These are phyloP conservation scores for Colletotrichum aenigma DNA, from an alignment of 2,329 filamentous ascomycete species.

Conservation along the genomic window DNA sequence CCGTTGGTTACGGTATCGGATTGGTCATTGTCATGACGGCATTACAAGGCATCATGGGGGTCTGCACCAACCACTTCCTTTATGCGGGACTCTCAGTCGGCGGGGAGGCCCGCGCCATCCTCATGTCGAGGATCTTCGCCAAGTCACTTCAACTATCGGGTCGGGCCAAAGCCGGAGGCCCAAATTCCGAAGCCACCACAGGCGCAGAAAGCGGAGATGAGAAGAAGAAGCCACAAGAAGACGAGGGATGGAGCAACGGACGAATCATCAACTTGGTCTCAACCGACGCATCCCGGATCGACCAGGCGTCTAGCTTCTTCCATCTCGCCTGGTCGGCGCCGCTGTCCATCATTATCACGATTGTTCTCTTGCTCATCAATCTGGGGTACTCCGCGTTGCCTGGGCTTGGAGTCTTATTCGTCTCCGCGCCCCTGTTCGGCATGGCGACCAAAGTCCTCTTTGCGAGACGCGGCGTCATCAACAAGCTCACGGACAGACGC, in stretches of 20 bases:
- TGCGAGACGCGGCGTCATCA: conserved; percentile 77
- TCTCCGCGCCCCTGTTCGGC: conserved; percentile 72
- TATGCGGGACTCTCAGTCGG: conserved; percentile 93
- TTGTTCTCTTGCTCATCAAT: conserved; percentile 83
- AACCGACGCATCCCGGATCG: conserved; percentile 90
- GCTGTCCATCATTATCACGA: conserved; percentile 70
- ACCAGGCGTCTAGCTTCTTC: conserved; percentile 85
- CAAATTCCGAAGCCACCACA: conserved; percentile 25
- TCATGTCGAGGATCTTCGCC: conserved; percentile 88
- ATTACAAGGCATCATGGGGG: conserved; percentile 83
- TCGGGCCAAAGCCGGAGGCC: conserved; percentile 77
- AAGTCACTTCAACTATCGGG: conserved; percentile 90
- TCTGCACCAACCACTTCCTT: conserved; percentile 87
- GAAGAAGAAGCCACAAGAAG: conserved; percentile 30
- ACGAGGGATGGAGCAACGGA: conserved; percentile 81
- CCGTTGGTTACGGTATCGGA: not conserved
- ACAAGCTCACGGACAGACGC: conserved; percentile 90
- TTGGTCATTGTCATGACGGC: conserved; percentile 65
- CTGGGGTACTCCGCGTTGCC: conserved; percentile 86
- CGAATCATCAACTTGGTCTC: conserved; percentile 92
- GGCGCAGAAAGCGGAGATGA: conserved; percentile 23
- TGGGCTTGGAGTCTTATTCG: conserved; percentile 79
- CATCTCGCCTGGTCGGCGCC: conserved; percentile 91
- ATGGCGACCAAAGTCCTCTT: conserved; percentile 75
- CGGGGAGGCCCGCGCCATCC: conserved; percentile 76